phyloP scores from a whole-genome alignment of 208 protist species.

The Acanthamoeba triangularis region DNA sequence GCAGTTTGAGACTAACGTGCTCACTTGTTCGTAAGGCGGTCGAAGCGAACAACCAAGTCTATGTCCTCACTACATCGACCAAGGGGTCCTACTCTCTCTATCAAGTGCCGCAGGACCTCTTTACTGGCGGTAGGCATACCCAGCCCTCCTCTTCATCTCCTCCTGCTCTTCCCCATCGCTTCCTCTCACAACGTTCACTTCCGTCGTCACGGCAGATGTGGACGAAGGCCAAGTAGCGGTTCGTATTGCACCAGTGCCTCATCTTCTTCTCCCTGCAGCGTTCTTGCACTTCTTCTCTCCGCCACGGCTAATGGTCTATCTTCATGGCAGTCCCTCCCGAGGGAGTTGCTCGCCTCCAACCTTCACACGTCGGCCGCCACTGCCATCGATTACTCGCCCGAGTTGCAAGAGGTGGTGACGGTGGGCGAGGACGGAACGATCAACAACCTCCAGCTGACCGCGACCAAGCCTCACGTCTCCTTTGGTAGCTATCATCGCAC shows the following conservation, averaged over 20 bases:
- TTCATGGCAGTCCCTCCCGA: background rate
- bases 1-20: background rate
- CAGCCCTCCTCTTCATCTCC: background rate
- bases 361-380: constrained; percentile 6
- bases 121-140: background rate
- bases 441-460: background rate
- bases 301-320: too few species aligned
- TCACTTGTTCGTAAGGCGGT: background rate
- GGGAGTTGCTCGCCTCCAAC: background rate
- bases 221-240: constrained; percentile 18
- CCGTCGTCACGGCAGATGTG: background rate
- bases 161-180: background rate
- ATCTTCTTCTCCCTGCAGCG: background rate
- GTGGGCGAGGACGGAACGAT: constrained; percentile 43
- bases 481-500: background rate
- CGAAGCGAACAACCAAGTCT: constrained; percentile 24
- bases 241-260: background rate
- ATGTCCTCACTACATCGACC: constrained; percentile 13
- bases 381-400: background rate
- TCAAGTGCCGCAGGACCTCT: constrained; percentile 18
- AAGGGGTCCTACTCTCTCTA: constrained; percentile 38
- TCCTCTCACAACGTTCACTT: background rate
- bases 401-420: constrained; percentile 12
- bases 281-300: too few species aligned
- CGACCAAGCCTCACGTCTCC: background rate